phyloP scores from a whole-genome alignment of 441 rosid genomes.

The Metrosideros polymorpha region DNA sequence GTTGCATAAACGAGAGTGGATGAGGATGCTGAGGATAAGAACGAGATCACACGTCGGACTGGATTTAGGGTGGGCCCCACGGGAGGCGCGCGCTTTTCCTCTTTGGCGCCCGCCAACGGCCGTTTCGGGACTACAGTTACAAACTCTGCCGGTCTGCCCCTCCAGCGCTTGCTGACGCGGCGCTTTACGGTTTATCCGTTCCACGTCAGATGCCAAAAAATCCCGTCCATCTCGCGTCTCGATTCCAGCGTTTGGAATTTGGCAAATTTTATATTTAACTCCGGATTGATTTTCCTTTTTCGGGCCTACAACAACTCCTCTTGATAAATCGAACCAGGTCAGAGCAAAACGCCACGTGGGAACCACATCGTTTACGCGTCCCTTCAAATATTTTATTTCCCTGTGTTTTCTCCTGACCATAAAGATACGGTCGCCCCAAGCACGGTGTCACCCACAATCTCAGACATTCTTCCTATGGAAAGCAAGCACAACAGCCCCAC shows the following conservation, averaged over 20 bases:
- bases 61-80: neutral
- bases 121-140: no score
- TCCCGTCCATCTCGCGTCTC: no score
- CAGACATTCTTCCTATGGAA: neutral
- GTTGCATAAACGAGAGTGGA: neutral
- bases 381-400: neutral
- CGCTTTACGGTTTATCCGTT: neutral
- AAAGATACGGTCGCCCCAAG: neutral
- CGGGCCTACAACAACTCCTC: neutral
- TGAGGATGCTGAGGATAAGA: neutral
- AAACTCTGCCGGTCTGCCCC: no score
- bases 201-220: neutral
- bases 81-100: neutral
- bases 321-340: neutral
- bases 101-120: no score
- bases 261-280: neutral
- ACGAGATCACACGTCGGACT: neutral
- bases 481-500: neutral
- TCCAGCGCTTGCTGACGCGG: neutral
- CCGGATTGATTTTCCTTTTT: neutral
- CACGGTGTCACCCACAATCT: neutral
- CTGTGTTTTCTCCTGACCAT: neutral
- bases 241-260: neutral
- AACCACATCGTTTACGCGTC: neutral
- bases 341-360: neutral